Evolutionary conservation across 371 early-diverging fungal species (phyloP).

Genomic region (Syncephalastrum racemosum): DNA sequence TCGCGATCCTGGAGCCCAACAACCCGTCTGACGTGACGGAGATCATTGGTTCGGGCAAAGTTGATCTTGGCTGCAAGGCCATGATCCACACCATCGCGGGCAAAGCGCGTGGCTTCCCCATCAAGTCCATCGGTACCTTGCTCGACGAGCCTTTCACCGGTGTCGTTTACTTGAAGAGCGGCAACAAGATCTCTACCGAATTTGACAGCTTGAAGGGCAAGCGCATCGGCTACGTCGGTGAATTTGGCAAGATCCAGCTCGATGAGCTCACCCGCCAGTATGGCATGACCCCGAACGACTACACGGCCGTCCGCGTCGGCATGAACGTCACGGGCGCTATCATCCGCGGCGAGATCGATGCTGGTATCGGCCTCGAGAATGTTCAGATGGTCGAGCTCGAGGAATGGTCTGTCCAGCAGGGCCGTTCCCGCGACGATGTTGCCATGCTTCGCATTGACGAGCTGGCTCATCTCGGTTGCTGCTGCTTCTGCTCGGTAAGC

Average conservation of each 20-base stretch:
- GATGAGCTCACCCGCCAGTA: conserved; percentile 62
- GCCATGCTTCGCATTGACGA: conserved; percentile 70
- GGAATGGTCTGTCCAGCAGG: conserved; percentile 59
- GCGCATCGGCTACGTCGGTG: conserved; percentile 66
- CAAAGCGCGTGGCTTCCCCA: conserved; percentile 63
- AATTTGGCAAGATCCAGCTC: conserved; percentile 68
- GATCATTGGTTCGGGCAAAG: conserved; percentile 64
- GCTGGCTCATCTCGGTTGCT: conserved; percentile 64
- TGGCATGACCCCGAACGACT: conserved; percentile 62
- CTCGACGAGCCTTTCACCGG: conserved; percentile 71
- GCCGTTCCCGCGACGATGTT: conserved; percentile 54
- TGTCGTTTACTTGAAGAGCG: conserved; percentile 54
- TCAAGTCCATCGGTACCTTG: conserved; percentile 67
- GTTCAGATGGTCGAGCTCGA: conserved; percentile 72
- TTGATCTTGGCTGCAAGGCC: conserved; percentile 66
- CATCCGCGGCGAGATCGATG: conserved; percentile 62
- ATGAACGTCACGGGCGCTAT: conserved; percentile 68
- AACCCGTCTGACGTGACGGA: conserved; percentile 70
- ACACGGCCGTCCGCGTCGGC: conserved; percentile 66
- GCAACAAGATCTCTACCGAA: conserved; percentile 58
- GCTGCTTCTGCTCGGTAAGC: conserved; percentile 67
- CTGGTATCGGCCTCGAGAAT: conserved; percentile 73
- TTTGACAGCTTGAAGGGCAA: conserved; percentile 57
- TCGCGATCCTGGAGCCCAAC: conserved; percentile 66
- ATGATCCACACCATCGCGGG: conserved; percentile 76